Percentiles rank a stretch among this genome's conserved stretches.
phyloP scores from a whole-genome alignment of 129 eudicot species.

The Pseudognaphalium luteoalbum region DNA sequence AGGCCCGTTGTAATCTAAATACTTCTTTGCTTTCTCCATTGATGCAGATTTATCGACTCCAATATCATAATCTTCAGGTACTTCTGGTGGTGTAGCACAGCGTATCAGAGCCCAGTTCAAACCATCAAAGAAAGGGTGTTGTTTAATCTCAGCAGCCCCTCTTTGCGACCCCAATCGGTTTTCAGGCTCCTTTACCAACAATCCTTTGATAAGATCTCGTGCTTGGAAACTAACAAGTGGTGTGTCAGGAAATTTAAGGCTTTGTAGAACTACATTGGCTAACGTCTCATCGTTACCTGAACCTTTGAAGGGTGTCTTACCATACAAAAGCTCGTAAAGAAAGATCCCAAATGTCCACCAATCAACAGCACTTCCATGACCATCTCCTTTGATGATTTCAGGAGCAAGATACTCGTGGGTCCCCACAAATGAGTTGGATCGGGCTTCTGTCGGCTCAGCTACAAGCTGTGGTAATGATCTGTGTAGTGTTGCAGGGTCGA shows the following conservation, averaged over 20 bases:
- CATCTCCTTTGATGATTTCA: conserved; percentile 89
- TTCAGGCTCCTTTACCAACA: conserved; percentile 77
- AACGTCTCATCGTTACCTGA: conserved; percentile 72
- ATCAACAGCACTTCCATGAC: conserved; percentile 92
- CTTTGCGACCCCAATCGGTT: conserved; percentile 70
- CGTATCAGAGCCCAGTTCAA: conserved; percentile 90
- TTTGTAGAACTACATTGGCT: conserved; percentile 68
- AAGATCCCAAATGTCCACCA: conserved; percentile 96
- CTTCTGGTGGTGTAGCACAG: conserved; percentile 67
- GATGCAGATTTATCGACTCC: conserved; percentile 23
- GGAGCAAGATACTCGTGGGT: conserved; percentile 95
- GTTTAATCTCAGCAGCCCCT: conserved; percentile 86
- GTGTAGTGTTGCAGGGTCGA: conserved; percentile 36
- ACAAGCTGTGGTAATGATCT: conserved; percentile 67
- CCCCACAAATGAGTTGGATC: conserved; percentile 94
- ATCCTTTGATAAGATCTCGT: conserved; percentile 68
- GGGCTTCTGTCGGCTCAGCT: conserved; percentile 86
- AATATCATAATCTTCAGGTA: conserved; percentile 50
- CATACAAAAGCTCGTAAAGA: conserved; percentile 83
- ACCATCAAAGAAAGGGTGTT: conserved; percentile 82
- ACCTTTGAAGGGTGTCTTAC: conserved; percentile 80
- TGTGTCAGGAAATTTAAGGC: conserved; percentile 65
- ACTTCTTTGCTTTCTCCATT: conserved; percentile 35
- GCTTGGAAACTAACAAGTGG: conserved; percentile 83
- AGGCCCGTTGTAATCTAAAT: conserved; percentile 30